phyloP scores from a whole-genome alignment of 2,329 filamentous ascomycete genomes.

The Penicillium sp. region DNA sequence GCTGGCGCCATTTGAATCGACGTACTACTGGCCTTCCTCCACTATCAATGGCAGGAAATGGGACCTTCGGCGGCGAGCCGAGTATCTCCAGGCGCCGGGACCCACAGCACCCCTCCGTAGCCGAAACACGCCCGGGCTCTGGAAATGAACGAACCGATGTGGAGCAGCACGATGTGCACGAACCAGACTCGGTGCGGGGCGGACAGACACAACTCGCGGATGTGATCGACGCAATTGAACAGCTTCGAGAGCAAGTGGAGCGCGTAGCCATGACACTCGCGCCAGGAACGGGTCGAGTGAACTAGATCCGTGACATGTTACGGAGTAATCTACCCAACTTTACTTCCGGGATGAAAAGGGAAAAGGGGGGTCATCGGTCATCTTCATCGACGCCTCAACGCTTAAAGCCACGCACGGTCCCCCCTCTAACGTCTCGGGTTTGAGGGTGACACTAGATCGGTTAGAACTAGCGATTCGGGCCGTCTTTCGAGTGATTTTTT shows the following conservation, averaged over 20 bases:
- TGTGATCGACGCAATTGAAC: constrained; percentile 36
- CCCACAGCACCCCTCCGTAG: constrained; percentile 23
- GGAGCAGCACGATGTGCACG: constrained; percentile 25
- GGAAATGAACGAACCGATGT: constrained; percentile 20
- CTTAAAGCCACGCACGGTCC: constrained; percentile 22
- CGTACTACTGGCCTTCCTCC: constrained; percentile 20
- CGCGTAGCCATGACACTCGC: constrained; percentile 28
- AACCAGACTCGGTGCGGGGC: constrained; percentile 18
- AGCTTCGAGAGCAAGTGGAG: constrained; percentile 35
- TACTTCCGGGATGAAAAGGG: neutral
- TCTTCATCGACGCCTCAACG: constrained; percentile 1
- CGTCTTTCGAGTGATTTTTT: neutral
- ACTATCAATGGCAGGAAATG: constrained; percentile 18
- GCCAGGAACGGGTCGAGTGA: constrained; percentile 16
- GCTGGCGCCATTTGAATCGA: constrained; percentile 21
- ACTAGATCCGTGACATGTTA: neutral
- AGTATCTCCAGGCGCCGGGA: constrained; percentile 25
- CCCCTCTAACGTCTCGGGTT: constrained; percentile 8
- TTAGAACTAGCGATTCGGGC: neutral
- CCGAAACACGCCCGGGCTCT: constrained; percentile 19
- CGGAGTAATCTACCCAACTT: neutral
- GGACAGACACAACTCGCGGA: constrained; percentile 27
- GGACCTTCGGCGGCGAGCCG: constrained; percentile 20
- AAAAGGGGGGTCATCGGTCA: neutral
- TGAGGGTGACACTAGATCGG: neutral